A percentile compares a stretch with the other conserved stretches of the same genome.
phyloP scores from a whole-genome alignment of 2,329 filamentous ascomycete species.

The Onygenales sp. region DNA sequence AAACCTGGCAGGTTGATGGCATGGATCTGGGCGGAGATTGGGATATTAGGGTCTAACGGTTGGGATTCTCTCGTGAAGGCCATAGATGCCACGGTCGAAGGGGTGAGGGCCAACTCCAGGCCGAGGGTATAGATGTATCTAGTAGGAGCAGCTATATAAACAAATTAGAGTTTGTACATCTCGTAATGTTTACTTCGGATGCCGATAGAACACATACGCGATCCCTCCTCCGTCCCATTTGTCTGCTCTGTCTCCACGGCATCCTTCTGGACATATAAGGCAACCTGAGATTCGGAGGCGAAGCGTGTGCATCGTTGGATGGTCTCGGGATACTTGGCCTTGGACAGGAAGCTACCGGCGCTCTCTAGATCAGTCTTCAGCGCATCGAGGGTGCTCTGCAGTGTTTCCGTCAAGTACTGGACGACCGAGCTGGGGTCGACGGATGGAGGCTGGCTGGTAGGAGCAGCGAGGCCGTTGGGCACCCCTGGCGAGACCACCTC shows the following conservation, averaged over 20 bases:
- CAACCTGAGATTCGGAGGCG: constrained; percentile 75
- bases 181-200: neutral
- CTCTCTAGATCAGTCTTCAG: constrained; percentile 69
- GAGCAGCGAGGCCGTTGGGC: constrained; percentile 12
- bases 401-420: constrained; percentile 61
- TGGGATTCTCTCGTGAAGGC: constrained; percentile 82
- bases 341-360: constrained; percentile 72
- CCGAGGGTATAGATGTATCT: constrained; percentile 69
- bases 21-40: constrained; percentile 80
- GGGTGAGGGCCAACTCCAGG: constrained; percentile 65
- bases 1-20: constrained; percentile 85
- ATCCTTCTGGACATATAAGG: constrained; percentile 72
- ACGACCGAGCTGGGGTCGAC: constrained; percentile 61
- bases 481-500: constrained; percentile 16
- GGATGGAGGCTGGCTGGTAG: constrained; percentile 14
- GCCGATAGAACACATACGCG: constrained; percentile 26
- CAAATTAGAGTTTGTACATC: neutral
- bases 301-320: constrained; percentile 81
- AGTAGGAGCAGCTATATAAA: constrained; percentile 18
- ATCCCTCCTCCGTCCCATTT: constrained; percentile 26
- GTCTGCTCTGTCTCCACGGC: constrained; percentile 44
- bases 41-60: constrained; percentile 73
- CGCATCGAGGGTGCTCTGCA: constrained; percentile 66
- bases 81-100: constrained; percentile 73
- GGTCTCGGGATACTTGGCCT: constrained; percentile 64